Percentiles rank a stretch among this genome's conserved stretches.
These are phyloP conservation scores for Scheffersomyces quercinus DNA, from an alignment of 1,139 yeast species.

Conservation along the genomic window DNA sequence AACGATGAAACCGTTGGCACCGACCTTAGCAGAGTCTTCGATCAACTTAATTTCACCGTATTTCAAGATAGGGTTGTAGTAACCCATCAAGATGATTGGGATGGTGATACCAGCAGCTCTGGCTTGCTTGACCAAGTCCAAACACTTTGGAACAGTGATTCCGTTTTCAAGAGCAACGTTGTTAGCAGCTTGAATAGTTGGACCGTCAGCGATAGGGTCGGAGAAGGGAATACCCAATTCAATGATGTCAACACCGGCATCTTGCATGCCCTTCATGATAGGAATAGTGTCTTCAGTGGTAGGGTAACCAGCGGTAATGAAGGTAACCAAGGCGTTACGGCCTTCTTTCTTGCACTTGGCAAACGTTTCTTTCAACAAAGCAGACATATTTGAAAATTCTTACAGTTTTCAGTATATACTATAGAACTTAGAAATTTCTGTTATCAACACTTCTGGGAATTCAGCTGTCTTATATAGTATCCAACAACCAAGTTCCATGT, in stretches of 20 bases:
- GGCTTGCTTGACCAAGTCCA: conserved; percentile 73
- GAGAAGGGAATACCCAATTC: conserved; percentile 96
- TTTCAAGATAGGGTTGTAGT: conserved; percentile 88
- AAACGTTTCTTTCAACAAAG: conserved; percentile 68
- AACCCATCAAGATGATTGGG: conserved; percentile 94
- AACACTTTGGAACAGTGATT: conserved; percentile 64
- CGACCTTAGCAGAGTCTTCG: conserved; percentile 75
- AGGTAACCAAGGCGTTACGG: conserved; percentile 88
- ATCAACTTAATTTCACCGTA: conserved; percentile 88
- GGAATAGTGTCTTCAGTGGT: conserved; percentile 85
- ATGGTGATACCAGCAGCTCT: conserved; percentile 81
- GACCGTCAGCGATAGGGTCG: conserved; percentile 99
- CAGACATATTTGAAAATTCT: conserved; percentile 49
- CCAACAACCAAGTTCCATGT: not conserved
- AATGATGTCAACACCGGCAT: conserved; percentile 92
- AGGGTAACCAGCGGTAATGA: conserved; percentile 94
- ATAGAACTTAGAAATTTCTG: too few relatives aligned
- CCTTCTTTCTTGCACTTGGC: conserved; percentile 68
- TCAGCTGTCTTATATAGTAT: not conserved
- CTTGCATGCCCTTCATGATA: conserved; percentile 82
- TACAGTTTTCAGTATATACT: too few relatives aligned
- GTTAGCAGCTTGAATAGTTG: conserved; percentile 90
- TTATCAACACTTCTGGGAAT: too few relatives aligned
- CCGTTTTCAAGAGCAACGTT: conserved; percentile 78
- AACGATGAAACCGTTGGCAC: conserved; percentile 92